Base-by-base conservation (phyloP, 192 early-diverging fungal genomes). In the Coemansia sp. region DNA sequence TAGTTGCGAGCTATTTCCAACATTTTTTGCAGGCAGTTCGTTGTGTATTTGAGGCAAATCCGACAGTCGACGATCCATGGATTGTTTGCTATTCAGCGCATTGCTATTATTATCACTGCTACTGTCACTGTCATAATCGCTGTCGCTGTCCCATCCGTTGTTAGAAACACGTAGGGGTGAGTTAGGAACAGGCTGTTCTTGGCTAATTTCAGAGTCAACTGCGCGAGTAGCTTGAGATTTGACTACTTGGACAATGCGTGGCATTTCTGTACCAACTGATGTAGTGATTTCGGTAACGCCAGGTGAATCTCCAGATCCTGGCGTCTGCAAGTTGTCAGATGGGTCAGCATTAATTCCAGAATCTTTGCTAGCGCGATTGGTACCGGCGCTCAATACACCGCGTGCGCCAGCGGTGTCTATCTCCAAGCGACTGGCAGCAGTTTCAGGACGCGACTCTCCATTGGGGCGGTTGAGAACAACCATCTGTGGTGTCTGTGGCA, bases 71-170 rank as follows among this genome's bases (percentile, higher is more conserved):
- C 32, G 30, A 7, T 52, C 49, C 6, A 28, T 51, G n/a, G 19
- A 9, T 19, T 51, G 22, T 8, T 32, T 50, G 19, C 60, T 62
- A 5, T 24, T 26, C 24, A n/a, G 25, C 22, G 18, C 66, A 26
- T 54, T 26, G 27, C 38, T 26, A 23, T 50, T 53, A 4, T n/a
- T 38, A 23, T 38, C 60, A 38, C 22, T 38, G 18, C 63, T 65
- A 18, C n/a, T 41, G 26, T 58, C 71, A 49, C 63, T 50, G 5
- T 62, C 60, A 25, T 23, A 19, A 10, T 66, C 71, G 48, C 71
- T 73, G 25, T 68, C 71, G 56, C 71, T 78, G 34, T 65, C 69
- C 75, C 75, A 78, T 49, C 66, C 65, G 41, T 65, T 67, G 26
- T 54, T 30, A 14, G 55, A 58, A 19, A 64, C 61, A 14, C 62